A percentile compares a stretch with the other conserved stretches of the same genome.
phyloP scores from a whole-genome alignment of 2,329 filamentous ascomycete species.

The Aureobasidium sp. region DNA sequence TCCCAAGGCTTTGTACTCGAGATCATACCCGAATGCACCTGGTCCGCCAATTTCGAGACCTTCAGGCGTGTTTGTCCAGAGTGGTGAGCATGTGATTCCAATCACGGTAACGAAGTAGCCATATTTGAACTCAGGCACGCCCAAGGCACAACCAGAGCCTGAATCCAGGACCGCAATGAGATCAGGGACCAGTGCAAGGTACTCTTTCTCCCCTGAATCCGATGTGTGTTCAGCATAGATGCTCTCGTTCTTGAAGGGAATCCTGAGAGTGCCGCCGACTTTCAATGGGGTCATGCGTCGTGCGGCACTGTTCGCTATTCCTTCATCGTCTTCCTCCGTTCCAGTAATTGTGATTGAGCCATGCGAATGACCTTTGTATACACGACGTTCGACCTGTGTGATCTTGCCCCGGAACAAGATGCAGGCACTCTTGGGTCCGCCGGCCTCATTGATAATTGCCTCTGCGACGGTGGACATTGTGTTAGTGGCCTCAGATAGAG shows the following conservation, averaged over 20 bases:
- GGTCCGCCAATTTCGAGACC: conserved; percentile 48
- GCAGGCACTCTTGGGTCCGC: conserved; percentile 46
- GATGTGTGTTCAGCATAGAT: conserved; percentile 48
- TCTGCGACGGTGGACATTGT: conserved; percentile 50
- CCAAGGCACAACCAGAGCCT: conserved; percentile 43
- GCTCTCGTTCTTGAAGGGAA: conserved; percentile 70
- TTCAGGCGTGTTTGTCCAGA: conserved; percentile 45
- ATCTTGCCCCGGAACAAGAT: conserved; percentile 61
- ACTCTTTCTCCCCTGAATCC: conserved; percentile 31
- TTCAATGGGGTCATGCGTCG: conserved; percentile 29
- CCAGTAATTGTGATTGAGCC: conserved; percentile 49
- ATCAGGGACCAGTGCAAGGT: conserved; percentile 45
- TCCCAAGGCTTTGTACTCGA: conserved; percentile 46
- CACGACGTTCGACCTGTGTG: conserved; percentile 49
- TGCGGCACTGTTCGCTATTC: conserved; percentile 21
- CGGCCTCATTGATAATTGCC: conserved; percentile 52
- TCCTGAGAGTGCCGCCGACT: conserved; percentile 47
- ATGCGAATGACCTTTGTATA: conserved; percentile 53
- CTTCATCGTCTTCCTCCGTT: conserved; percentile 23
- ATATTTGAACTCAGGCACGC: conserved; percentile 50
- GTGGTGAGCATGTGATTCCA: conserved; percentile 48
- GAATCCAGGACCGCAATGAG: conserved; percentile 45
- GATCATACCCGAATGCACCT: conserved; percentile 40
- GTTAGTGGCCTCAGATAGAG: conserved; percentile 43
- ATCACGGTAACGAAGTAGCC: conserved; percentile 47